These are phyloP conservation scores for Penicillium sp. DNA, from an alignment of 2,329 filamentous ascomycete genomes.

Conservation along the genomic window DNA sequence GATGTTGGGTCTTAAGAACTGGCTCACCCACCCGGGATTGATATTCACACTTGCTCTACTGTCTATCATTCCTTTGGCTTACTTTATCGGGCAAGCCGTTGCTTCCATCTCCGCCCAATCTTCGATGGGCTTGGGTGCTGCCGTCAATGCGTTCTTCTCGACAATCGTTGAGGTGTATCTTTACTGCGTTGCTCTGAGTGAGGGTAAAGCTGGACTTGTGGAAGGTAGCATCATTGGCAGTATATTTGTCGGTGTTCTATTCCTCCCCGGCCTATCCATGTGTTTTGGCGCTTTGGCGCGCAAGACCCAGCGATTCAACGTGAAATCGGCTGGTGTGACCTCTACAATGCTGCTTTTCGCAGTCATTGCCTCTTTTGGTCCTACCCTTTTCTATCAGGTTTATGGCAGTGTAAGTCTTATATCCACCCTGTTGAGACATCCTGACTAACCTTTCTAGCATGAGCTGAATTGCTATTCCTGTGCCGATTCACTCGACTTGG, in stretches of 20 bases:
- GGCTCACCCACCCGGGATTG: conserved; percentile 79
- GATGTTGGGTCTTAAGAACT: conserved; percentile 67
- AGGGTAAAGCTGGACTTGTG: conserved; percentile 90
- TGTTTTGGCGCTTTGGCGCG: conserved; percentile 97
- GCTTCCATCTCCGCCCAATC: conserved; percentile 98
- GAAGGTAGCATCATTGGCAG: conserved; percentile 97
- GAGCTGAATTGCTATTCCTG: conserved; percentile 80
- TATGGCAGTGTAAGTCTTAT: conserved; percentile 73
- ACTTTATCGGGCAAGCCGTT: conserved; percentile 98
- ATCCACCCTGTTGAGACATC: not conserved
- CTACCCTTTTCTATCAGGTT: conserved; percentile 97
- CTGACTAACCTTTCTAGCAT: conserved; percentile 60
- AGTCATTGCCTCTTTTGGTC: conserved; percentile 90
- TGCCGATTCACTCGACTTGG: conserved; percentile 52
- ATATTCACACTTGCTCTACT: conserved; percentile 81
- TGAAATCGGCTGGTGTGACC: conserved; percentile 91
- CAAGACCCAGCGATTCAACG: conserved; percentile 98
- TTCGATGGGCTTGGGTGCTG: conserved; percentile 95
- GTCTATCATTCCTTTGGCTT: conserved; percentile 94
- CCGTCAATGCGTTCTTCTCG: conserved; percentile 97
- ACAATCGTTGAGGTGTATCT: conserved; percentile 97
- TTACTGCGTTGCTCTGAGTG: conserved; percentile 88
- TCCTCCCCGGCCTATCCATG: conserved; percentile 94
- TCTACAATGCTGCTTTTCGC: conserved; percentile 98
- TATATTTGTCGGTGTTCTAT: conserved; percentile 94